A percentile compares a stretch with the other conserved stretches of the same genome.
Conservation (phyloP, 2,329 filamentous ascomycete genomes). For the Sodiomyces alkalinus region DNA sequence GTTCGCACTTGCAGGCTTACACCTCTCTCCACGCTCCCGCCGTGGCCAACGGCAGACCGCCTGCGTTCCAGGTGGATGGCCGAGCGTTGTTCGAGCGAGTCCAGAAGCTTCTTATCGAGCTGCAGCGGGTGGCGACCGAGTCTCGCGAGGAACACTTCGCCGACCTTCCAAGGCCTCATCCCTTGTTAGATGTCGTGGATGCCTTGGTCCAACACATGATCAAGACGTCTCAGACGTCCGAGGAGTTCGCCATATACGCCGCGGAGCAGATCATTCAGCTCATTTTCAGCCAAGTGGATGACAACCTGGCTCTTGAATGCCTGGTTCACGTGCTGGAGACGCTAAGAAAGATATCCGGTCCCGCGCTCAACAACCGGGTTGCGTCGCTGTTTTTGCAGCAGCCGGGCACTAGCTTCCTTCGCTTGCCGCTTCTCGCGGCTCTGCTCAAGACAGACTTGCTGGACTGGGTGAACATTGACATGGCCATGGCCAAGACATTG, state of each 20-base stretch:
- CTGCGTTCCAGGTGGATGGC: conserved; percentile 33
- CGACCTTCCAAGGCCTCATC: conserved; percentile 42
- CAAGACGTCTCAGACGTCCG: conserved; percentile 44
- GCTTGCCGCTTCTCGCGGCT: conserved; percentile 40
- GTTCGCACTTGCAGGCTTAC: conserved; percentile 39
- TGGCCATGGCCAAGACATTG: conserved; percentile 58
- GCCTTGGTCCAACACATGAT: conserved; percentile 46
- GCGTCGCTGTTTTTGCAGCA: conserved; percentile 41
- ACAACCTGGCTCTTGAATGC: conserved; percentile 43
- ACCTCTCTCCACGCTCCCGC: conserved; percentile 31
- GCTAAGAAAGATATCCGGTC: conserved; percentile 42
- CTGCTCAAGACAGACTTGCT: conserved; percentile 44
- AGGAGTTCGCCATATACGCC: conserved; percentile 42
- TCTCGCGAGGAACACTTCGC: conserved; percentile 43
- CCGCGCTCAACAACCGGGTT: conserved; percentile 37
- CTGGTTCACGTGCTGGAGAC: conserved; percentile 47
- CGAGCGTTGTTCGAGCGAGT: conserved; percentile 38
- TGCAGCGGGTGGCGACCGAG: conserved; percentile 37
- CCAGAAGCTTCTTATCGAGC: conserved; percentile 40
- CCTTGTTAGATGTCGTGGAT: conserved; percentile 47
- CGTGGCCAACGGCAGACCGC: conserved; percentile 34
- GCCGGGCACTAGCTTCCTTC: conserved; percentile 38
- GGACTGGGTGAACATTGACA: conserved; percentile 51
- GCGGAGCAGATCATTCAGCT: conserved; percentile 43
- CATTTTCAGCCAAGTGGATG: conserved; percentile 39